Evolutionary conservation across 2,329 filamentous ascomycete species (phyloP), one percentile per base, ranked within the genome.

Genomic region (Apiospora saccharicola): DNA sequence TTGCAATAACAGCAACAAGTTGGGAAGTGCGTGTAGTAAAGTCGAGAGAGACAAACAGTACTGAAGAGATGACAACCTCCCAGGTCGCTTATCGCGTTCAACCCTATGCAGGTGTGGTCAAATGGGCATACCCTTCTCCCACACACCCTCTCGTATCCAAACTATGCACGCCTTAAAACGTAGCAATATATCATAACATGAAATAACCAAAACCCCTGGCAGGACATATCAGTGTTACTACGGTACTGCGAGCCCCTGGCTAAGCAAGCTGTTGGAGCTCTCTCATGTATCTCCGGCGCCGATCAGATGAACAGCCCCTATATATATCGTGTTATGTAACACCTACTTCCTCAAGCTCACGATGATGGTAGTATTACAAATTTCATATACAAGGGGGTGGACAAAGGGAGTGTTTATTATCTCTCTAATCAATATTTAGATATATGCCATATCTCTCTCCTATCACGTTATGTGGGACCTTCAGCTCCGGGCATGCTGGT

Each of bases 251-350:
- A 13, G 22, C 8, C 57, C 34, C 34, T 64, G 57, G 57, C 34
- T 41, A 64, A 64, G 34, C 34, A 64, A 64, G 57, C 57, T 64
- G 57, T 10, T 41, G 57, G 41, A 64, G 34, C 57, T 64, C 57
- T 64, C 34, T 64, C 2, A n/a, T 34, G 19, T 64, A 22, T 41
- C 57, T 14, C 34, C 57, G 41, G 22, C 30, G 22, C 13, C 41
- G 34, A 41, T 64, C 57, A 14, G 30, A 37, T 37, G 34, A 34
- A 19, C n/a, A 24, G 8, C 22, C 57, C 57, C 41, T 34, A 64
- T 24, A 41, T 24, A 41, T n/a, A 8, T n/a, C 19, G 57, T 64
- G 57, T 3, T 13, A 64, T 41, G 57, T 64, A 6, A n/a, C 34
- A 37, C 16, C 10, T 8, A 1, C 12, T 37, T 19, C 41, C 3